phyloP scores from a whole-genome alignment of 2,329 filamentous ascomycete genomes.

The Fusarium ambrosium region DNA sequence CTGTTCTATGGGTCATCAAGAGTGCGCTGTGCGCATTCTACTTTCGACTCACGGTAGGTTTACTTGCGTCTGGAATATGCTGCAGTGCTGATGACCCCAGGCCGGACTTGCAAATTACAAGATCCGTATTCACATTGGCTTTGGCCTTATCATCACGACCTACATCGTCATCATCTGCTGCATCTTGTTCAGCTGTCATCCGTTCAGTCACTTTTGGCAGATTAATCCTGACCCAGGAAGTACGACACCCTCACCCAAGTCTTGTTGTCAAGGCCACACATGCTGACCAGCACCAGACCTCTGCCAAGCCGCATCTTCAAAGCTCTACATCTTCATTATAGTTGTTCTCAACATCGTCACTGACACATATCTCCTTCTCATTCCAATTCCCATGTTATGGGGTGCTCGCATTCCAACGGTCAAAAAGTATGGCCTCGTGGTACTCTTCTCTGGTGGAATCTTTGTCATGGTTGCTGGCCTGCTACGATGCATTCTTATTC shows the following conservation, averaged over 20 bases:
- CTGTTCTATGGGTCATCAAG: conserved; percentile 66
- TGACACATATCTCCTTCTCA: conserved; percentile 56
- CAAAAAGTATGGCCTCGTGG: conserved; percentile 65
- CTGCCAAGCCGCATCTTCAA: conserved; percentile 57
- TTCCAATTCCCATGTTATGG: conserved; percentile 66
- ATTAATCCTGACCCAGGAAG: conserved; percentile 59
- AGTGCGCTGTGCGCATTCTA: conserved; percentile 66
- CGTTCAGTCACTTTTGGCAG: conserved; percentile 57
- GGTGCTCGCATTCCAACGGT: conserved; percentile 61
- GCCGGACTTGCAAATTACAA: conserved; percentile 39
- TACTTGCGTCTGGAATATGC: conserved; percentile 41
- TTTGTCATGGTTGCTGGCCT: conserved; percentile 56
- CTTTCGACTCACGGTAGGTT: conserved; percentile 60
- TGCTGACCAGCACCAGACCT: conserved; percentile 48
- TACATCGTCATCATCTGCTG: conserved; percentile 52
- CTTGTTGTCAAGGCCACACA: not conserved
- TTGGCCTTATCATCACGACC: conserved; percentile 50
- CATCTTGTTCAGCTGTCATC: conserved; percentile 53
- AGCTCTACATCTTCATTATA: conserved; percentile 55
- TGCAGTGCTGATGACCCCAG: conserved; percentile 47
- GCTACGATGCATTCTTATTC: conserved; percentile 53
- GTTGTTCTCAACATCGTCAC: conserved; percentile 55
- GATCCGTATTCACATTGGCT: conserved; percentile 49
- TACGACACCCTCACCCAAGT: conserved; percentile 33
- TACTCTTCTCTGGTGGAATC: conserved; percentile 62